Conservation (phyloP, 2,329 filamentous ascomycete species). For the Nannizzia gypsea region DNA sequence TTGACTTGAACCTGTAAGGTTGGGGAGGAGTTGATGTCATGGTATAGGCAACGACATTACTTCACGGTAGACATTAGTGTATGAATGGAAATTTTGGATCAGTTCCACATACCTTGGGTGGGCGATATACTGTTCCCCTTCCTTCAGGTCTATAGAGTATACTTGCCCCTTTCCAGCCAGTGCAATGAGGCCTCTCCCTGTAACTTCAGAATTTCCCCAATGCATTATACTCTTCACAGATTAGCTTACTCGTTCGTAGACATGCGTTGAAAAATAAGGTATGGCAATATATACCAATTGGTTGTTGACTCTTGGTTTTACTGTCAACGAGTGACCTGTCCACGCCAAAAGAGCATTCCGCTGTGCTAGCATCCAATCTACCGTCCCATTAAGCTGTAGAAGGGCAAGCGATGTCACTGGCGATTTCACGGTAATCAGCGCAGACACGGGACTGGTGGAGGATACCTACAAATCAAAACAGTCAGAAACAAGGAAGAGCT, state of each 20-base stretch:
- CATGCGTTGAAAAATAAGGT: not conserved
- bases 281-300: slow-evolving; percentile 42
- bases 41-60: slow-evolving; percentile 83
- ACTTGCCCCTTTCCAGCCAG: slow-evolving; percentile 78
- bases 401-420: slow-evolving; percentile 76
- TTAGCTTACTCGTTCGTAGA: slow-evolving; percentile 30
- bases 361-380: slow-evolving; percentile 90
- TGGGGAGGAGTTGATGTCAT: slow-evolving; percentile 60
- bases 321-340: slow-evolving; percentile 76
- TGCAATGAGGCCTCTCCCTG: slow-evolving; percentile 75
- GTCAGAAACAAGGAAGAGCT: not conserved
- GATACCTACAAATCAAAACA: slow-evolving; percentile 46
- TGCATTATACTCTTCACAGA: slow-evolving; percentile 54
- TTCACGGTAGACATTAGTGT: slow-evolving; percentile 21
- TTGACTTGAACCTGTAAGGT: slow-evolving; percentile 79
- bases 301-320: slow-evolving; percentile 63
- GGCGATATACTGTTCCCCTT: slow-evolving; percentile 79
- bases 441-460: slow-evolving; percentile 76
- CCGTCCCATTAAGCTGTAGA: slow-evolving; percentile 79
- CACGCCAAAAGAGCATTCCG: slow-evolving; percentile 83
- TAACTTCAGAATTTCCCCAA: slow-evolving; percentile 84
- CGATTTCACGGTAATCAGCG: slow-evolving; percentile 77
- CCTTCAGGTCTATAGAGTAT: slow-evolving; percentile 68
- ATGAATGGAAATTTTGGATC: not conserved
- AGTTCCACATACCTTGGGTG: slow-evolving; percentile 52